A percentile compares a stretch with the other conserved stretches of the same genome.
Evolutionary conservation across 352 stramenopile genomes (phyloP).

Genomic region (Phytopythium oedochilum): DNA sequence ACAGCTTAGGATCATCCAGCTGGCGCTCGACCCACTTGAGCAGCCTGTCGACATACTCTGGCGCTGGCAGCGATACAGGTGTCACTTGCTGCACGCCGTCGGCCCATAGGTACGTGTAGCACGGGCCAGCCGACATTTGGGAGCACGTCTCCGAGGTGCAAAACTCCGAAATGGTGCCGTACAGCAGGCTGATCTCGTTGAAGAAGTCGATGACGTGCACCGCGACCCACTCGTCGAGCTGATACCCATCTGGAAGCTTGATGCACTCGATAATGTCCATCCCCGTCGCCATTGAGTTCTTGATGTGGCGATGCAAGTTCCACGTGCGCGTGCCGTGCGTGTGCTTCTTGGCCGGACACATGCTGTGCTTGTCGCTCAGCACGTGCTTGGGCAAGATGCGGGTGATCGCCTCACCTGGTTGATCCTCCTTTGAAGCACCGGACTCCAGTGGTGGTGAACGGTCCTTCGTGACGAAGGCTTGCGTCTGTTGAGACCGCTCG

Average conservation of each 20-base stretch:
- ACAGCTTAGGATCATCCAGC: slow-evolving; percentile 68
- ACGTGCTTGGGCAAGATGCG: slow-evolving; percentile 42
- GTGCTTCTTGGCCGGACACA: slow-evolving; percentile 56
- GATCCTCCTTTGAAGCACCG: slow-evolving; percentile 5
- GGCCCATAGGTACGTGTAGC: slow-evolving; percentile 88
- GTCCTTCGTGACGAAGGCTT: too few relatives aligned
- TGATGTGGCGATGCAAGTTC: slow-evolving; percentile 69
- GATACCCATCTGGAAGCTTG: slow-evolving; percentile 54
- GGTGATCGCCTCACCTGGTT: slow-evolving; percentile 8
- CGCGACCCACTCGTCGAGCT: slow-evolving; percentile 62
- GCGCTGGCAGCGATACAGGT: slow-evolving; percentile 52
- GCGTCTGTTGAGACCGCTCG: too few relatives aligned
- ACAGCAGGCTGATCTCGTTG: slow-evolving; percentile 91
- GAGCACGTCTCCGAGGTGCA: slow-evolving; percentile 60
- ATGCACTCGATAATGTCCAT: slow-evolving; percentile 61
- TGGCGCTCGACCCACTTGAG: slow-evolving; percentile 86
- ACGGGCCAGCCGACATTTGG: slow-evolving; percentile 68
- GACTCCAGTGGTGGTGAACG: too few relatives aligned
- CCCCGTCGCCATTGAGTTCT: slow-evolving; percentile 52
- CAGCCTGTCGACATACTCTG: slow-evolving; percentile 83
- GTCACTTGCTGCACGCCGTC: slow-evolving; percentile 49
- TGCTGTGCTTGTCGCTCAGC: slow-evolving; percentile 46
- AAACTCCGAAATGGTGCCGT: slow-evolving; percentile 85
- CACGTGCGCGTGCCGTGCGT: slow-evolving; percentile 49
- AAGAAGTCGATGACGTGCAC: slow-evolving; percentile 90